Base-by-base conservation (phyloP, 2,329 filamentous ascomycete species). In the Diaporthe sp. region DNA sequence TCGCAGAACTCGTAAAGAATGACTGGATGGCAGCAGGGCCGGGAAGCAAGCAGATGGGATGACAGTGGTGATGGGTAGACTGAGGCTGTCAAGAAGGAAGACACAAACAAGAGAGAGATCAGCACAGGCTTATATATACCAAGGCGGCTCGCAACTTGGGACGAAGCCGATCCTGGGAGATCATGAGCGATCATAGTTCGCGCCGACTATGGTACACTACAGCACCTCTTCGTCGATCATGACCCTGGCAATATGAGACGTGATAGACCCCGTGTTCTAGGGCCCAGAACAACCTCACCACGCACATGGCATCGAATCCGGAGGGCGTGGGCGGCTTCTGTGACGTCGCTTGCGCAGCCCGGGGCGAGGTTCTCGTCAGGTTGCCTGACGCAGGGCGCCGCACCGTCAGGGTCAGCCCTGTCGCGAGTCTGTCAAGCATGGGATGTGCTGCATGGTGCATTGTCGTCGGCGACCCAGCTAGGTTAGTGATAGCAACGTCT, bases 1-100 rank as follows among this genome's bases (percentile, higher is more conserved):
- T 74, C 75, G 71, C 75, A 71, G 63, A 74, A 63, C 63, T 74
- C 63, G 71, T 47, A 76, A 74, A 51, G 71, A 71, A 65, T 61
- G 71, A 53, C 71, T 55, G 57, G 71, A 51, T 44, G 42, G 51
- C 37, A 34, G 49, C 53, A 12, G 25, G 15, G 49, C 28, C 15
- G 51, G n/a, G 17, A 22, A 13, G 44, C 60, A 22, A 71, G n/a
- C 44, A 57, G n/a, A 53, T 20, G 39, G 47, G 44, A 55, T 55
- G 65, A 55, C 65, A 55, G 65, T 68, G 44, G 31, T 71, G 44
- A 22, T 70, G 61, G 25, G 42, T 68, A 68, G 39, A 17, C 47
- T 57, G 31, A 58, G 44, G 51, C 44, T 31, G 42, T 31, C 25
- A 55, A 28, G 63, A 55, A 61, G n/a, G 47, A 53, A 44, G 71